Evolutionary conservation across 169 alveolate species (phyloP).

Genomic region (Plasmodium knowlesi): DNA sequence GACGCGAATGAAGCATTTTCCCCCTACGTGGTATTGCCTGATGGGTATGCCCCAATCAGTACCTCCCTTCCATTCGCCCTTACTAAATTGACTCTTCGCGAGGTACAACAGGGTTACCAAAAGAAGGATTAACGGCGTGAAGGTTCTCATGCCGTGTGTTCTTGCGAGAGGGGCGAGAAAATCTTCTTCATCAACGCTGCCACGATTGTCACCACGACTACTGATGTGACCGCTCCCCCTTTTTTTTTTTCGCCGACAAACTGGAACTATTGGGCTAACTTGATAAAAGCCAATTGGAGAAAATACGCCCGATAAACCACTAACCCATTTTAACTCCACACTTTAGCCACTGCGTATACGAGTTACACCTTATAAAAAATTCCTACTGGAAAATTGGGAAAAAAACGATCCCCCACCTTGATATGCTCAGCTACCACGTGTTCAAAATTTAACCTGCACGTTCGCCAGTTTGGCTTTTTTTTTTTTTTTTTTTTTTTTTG

Average conservation of each 20-base stretch:
- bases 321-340: neutral
- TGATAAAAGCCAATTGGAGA: neutral
- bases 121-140: neutral
- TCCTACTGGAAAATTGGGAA: neutral
- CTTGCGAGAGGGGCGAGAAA: neutral
- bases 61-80: neutral
- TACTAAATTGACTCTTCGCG: neutral
- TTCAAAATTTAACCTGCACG: neutral
- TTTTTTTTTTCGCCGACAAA: neutral
- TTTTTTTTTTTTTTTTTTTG: neutral
- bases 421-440: neutral
- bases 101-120: neutral
- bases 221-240: neutral
- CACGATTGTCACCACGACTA: neutral
- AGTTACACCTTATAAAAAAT: neutral
- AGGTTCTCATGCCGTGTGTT: neutral
- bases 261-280: neutral
- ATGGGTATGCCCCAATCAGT: neutral
- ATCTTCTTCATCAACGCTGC: neutral
- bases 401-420: neutral
- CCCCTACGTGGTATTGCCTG: neutral
- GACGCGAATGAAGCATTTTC: conserved; percentile 4
- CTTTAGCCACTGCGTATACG: neutral
- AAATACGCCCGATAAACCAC: neutral
- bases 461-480: neutral